Evolutionary conservation across 139 green algal genomes (phyloP), one percentile per base, ranked within the genome.

Genomic region (Haematococcus lacustris): DNA sequence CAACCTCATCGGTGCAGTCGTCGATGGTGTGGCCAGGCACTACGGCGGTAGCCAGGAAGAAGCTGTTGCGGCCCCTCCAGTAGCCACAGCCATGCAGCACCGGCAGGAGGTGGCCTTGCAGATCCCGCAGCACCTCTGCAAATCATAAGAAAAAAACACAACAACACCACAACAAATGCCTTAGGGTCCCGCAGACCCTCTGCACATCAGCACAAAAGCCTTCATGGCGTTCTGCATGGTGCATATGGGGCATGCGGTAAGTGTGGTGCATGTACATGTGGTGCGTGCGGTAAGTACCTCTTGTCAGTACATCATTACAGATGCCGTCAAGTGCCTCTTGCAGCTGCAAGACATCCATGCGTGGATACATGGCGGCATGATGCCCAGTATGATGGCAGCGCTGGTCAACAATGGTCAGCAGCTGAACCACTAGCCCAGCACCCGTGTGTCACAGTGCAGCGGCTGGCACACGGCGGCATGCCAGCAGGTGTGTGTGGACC

Each of bases 371-470:
- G 47, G 47, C 21, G 13, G 47, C 47, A n/a, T n/a, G n/a, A n/a
- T n/a, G n/a, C 13, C 47, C 47, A 57, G 47, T 21, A 57, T 21
- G 21, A 13, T 13, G 47, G 47, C 47, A 57, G 47, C 47, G n/a
- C n/a, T n/a, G n/a, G n/a, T n/a, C n/a, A n/a, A n/a, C n/a, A 57
- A 57, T 57, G 47, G 47, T 57, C 47, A 57, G 47, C 47, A 57
- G 47, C 47, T 21, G 21, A 28, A 57, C 47, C 21, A 57, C 47
- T 21, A 57, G n/a, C 13, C 47, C 21, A 57, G 21, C 21, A 57
- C 47, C 21, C 47, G 47, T 57, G 47, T 21, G 13, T 13, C 47
- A 21, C 47, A 57, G 13, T 28, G 47, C 21, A 21, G 47, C 21
- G 47, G 47, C 47, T 57, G 21, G 47, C 47, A 57, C 47, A 57